phyloP scores from a whole-genome alignment of 1,284 basidiomycete genomes.

The Microbotryum scabiosae region DNA sequence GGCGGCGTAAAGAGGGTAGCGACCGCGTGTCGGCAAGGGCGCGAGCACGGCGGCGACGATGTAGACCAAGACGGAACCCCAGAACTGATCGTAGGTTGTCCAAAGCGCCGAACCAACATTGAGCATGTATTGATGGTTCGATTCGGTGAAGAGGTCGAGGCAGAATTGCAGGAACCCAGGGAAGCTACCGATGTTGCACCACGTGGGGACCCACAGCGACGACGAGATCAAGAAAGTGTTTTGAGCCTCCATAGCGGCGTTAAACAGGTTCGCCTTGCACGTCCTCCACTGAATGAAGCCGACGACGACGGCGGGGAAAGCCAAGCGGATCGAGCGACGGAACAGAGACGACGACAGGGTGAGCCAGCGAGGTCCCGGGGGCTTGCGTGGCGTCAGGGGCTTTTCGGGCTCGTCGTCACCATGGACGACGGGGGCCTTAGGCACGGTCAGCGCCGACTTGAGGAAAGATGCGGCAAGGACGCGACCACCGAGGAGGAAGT shows the following conservation, averaged over 20 bases:
- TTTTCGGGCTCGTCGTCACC: constrained; percentile 37
- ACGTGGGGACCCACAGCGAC: constrained; percentile 39
- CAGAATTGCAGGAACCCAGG: constrained; percentile 39
- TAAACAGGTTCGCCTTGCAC: constrained; percentile 36
- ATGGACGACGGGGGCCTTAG: constrained; percentile 38
- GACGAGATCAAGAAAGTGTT: constrained; percentile 36
- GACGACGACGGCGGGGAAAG: constrained; percentile 40
- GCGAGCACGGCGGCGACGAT: constrained; percentile 41
- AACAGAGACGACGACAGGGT: constrained; percentile 40
- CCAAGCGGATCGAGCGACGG: constrained; percentile 41
- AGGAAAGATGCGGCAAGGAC: constrained; percentile 41
- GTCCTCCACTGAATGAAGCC: constrained; percentile 41
- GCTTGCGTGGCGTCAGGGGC: constrained; percentile 31
- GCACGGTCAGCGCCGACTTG: constrained; percentile 37
- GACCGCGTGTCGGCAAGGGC: constrained; percentile 37
- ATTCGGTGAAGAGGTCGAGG: constrained; percentile 41
- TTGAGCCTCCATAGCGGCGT: constrained; percentile 35
- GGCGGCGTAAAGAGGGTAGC: constrained; percentile 38
- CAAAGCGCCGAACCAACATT: constrained; percentile 41
- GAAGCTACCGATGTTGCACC: constrained; percentile 40
- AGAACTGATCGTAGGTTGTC: constrained; percentile 43
- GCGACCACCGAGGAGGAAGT: constrained; percentile 42
- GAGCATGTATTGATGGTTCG: constrained; percentile 42
- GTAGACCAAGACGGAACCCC: constrained; percentile 42
- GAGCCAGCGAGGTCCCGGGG: constrained; percentile 37